These are phyloP conservation scores for Penicillium digitatum DNA, from an alignment of 2,329 filamentous ascomycete species.

Conservation along the genomic window DNA sequence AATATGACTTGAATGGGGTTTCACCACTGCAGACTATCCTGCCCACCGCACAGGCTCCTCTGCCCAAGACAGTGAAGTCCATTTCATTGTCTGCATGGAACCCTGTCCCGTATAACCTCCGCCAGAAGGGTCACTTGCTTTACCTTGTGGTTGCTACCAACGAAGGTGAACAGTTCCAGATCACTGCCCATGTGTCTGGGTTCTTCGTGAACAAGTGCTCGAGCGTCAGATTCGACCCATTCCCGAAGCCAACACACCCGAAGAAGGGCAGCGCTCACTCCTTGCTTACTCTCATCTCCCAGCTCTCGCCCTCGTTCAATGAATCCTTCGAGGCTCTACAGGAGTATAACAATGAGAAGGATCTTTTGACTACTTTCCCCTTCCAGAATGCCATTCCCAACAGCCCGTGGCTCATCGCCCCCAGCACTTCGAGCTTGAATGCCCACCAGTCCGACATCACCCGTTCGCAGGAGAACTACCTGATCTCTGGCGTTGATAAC, in stretches of 20 bases:
- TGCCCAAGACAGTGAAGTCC: conserved; percentile 87
- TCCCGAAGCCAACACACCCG: conserved; percentile 65
- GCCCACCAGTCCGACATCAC: conserved; percentile 79
- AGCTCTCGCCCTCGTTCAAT: conserved; percentile 79
- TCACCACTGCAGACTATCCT: conserved; percentile 68
- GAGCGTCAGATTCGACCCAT: conserved; percentile 91
- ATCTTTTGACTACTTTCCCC: conserved; percentile 88
- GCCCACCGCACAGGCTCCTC: conserved; percentile 60
- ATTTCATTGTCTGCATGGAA: conserved; percentile 93
- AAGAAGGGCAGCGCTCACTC: conserved; percentile 82
- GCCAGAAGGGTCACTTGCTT: conserved; percentile 86
- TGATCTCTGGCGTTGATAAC: conserved; percentile 87
- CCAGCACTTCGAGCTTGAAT: conserved; percentile 57
- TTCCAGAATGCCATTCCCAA: conserved; percentile 92
- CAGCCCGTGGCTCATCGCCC: conserved; percentile 83
- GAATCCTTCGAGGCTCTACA: conserved; percentile 72
- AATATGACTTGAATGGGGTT: conserved; percentile 72
- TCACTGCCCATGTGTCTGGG: conserved; percentile 88
- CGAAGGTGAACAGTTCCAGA: conserved; percentile 90
- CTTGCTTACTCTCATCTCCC: conserved; percentile 70
- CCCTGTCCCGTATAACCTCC: conserved; percentile 84
- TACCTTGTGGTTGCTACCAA: conserved; percentile 87
- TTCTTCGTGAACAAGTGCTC: conserved; percentile 98
- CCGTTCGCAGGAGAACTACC: conserved; percentile 85
- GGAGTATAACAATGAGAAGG: conserved; percentile 77